phyloP scores from a whole-genome alignment of 495 filamentous ascomycete genomes.

The Penicillium fimorum region DNA sequence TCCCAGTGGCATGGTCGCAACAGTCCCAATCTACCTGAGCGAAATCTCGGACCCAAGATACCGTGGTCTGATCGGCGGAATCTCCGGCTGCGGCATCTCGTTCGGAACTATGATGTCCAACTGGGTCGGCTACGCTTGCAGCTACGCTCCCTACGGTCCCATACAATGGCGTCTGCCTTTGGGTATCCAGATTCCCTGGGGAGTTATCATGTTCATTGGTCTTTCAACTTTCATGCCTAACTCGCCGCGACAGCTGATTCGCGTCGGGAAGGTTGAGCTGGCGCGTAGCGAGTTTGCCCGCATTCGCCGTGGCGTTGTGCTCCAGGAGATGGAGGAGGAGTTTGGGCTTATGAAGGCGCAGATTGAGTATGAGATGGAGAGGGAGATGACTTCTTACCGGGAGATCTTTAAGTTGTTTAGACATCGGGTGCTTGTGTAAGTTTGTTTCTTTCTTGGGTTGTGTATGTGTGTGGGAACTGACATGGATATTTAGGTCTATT shows the following conservation, averaged over 20 bases:
- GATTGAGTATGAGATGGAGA: slow-evolving; percentile 60
- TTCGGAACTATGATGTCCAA: slow-evolving; percentile 59
- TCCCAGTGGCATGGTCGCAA: slow-evolving; percentile 51
- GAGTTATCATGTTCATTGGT: slow-evolving; percentile 55
- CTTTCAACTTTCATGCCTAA: slow-evolving; percentile 59
- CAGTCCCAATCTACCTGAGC: slow-evolving; percentile 58
- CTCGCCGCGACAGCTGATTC: slow-evolving; percentile 56
- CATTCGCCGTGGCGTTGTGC: slow-evolving; percentile 48
- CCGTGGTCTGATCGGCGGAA: slow-evolving; percentile 57
- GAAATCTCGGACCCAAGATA: slow-evolving; percentile 54
- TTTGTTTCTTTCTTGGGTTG: slow-evolving; percentile 4
- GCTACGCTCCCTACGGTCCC: slow-evolving; percentile 52
- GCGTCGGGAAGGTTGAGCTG: slow-evolving; percentile 49
- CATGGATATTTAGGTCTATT: slow-evolving; percentile 40
- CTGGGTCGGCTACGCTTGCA: slow-evolving; percentile 59
- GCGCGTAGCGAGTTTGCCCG: slow-evolving; percentile 49
- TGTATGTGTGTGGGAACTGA: neutral
- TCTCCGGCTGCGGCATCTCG: slow-evolving; percentile 57
- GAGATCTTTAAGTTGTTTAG: slow-evolving; percentile 55
- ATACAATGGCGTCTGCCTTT: slow-evolving; percentile 59
- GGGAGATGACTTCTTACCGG: slow-evolving; percentile 51
- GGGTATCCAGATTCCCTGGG: slow-evolving; percentile 59
- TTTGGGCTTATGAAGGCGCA: slow-evolving; percentile 55
- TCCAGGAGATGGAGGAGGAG: slow-evolving; percentile 51
- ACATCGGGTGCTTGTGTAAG: slow-evolving; percentile 49